These are phyloP conservation scores for Hyaloperonospora brassicae DNA, from an alignment of 352 stramenopile species.

Conservation along the genomic window DNA sequence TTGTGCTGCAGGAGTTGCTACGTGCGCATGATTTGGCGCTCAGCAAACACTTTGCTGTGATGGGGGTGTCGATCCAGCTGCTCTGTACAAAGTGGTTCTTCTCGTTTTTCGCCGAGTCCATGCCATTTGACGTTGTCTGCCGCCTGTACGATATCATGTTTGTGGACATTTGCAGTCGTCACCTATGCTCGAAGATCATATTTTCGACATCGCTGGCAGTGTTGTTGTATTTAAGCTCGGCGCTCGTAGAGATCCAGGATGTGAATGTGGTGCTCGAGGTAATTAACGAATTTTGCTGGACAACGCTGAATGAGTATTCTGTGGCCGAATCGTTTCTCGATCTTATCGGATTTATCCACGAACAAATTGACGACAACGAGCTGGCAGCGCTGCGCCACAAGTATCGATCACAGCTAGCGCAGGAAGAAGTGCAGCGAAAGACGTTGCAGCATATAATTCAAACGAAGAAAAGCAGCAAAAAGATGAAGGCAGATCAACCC, in stretches of 20 bases:
- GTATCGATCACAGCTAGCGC: conserved; percentile 50
- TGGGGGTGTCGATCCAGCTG: conserved; percentile 66
- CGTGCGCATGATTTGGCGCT: conserved; percentile 39
- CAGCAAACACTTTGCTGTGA: conserved; percentile 44
- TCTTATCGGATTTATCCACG: conserved; percentile 64
- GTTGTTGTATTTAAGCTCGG: conserved; percentile 65
- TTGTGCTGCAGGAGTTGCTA: conserved; percentile 71
- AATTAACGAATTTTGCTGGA: conserved; percentile 72
- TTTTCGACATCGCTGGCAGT: conserved; percentile 66
- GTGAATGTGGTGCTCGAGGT: conserved; percentile 69
- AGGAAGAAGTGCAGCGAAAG: conserved; percentile 54
- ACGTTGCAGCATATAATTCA: conserved; percentile 38
- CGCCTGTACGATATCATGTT: conserved; percentile 72
- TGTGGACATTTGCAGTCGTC: conserved; percentile 51
- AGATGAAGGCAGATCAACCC: conserved; percentile 19
- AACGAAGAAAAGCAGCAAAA: conserved; percentile 33
- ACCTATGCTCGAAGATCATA: conserved; percentile 53
- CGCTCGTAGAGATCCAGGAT: conserved; percentile 64
- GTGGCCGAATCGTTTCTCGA: conserved; percentile 68
- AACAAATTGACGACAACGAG: conserved; percentile 51
- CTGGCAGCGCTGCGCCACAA: conserved; percentile 41
- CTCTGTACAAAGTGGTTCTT: conserved; percentile 83
- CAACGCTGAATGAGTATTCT: conserved; percentile 61
- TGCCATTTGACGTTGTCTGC: conserved; percentile 73
- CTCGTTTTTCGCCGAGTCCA: conserved; percentile 76